Conservation (phyloP, 2,329 filamentous ascomycete species). For the Colletotrichum cereale region DNA sequence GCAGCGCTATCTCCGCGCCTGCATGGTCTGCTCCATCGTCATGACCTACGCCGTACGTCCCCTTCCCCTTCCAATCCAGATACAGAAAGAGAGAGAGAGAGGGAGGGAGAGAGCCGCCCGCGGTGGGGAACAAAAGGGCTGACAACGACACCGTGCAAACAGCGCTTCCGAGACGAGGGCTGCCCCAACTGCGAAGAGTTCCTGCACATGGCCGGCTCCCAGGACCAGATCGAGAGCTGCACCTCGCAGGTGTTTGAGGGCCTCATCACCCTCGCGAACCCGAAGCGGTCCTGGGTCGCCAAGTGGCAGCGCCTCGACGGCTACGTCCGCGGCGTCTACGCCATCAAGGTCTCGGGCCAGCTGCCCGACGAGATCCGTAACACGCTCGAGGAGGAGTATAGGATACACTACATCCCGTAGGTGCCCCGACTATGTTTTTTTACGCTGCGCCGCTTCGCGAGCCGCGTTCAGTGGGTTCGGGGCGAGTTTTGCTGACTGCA, state of each 20-base stretch:
- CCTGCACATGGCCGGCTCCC: conserved; percentile 82
- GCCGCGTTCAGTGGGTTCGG: not conserved
- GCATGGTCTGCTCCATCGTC: conserved; percentile 98
- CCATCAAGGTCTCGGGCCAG: conserved; percentile 91
- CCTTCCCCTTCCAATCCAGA: conserved; percentile 11
- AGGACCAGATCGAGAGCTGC: conserved; percentile 89
- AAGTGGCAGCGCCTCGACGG: conserved; percentile 93
- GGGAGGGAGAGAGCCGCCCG: not conserved
- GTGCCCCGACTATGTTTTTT: conserved; percentile 48
- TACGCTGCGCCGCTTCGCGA: not conserved
- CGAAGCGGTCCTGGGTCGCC: conserved; percentile 92
- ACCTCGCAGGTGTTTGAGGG: conserved; percentile 98
- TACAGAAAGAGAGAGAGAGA: not conserved
- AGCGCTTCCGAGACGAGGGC: conserved; percentile 88
- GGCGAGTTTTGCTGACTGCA: conserved; percentile 26
- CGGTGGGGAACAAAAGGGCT: not conserved
- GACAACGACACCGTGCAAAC: conserved; percentile 18
- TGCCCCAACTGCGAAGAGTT: conserved; percentile 98
- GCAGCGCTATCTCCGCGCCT: conserved; percentile 90
- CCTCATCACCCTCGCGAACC: conserved; percentile 85
- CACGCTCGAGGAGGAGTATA: conserved; percentile 72
- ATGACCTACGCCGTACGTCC: conserved; percentile 78
- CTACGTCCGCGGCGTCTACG: conserved; percentile 91
- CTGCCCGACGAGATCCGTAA: conserved; percentile 74
- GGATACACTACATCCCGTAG: conserved; percentile 75